A percentile compares a stretch with the other conserved stretches of the same genome.
Conservation (phyloP, 164 flowering plant species). For the Houttuynia cordata region DNA sequence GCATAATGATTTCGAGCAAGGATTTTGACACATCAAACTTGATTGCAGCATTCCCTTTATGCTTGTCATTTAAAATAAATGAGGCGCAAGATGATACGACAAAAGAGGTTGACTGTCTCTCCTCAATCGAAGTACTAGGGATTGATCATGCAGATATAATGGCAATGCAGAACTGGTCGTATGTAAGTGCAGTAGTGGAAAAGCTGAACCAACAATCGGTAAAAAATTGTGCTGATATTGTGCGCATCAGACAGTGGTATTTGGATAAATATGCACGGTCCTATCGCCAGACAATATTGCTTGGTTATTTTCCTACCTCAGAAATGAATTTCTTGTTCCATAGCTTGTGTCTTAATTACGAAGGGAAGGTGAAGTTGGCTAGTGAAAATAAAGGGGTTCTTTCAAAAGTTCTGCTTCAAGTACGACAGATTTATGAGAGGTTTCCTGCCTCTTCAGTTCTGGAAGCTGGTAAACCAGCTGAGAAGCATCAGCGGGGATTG, state of each 20-base stretch:
- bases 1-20: conserved; percentile 50
- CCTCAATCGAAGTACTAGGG: conserved; percentile 89
- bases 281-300: conserved; percentile 73
- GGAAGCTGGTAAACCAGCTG: no score
- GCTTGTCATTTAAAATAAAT: conserved; percentile 52
- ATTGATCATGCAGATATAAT: conserved; percentile 93
- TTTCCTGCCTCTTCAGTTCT: no score
- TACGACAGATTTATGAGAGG: no score
- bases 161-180: conserved; percentile 92
- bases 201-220: conserved; percentile 58
- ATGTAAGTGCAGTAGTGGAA: conserved; percentile 47
- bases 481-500: no score
- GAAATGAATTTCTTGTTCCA: conserved; percentile 72
- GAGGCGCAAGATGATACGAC: conserved; percentile 55
- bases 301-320: conserved; percentile 63
- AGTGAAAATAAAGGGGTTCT: conserved; percentile 73
- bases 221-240: conserved; percentile 68
- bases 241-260: conserved; percentile 89
- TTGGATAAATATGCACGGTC: conserved; percentile 62
- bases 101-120: conserved; percentile 79
- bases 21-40: conserved; percentile 83
- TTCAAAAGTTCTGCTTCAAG: conserved; percentile 62
- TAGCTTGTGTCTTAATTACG: conserved; percentile 49
- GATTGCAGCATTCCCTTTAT: conserved; percentile 81
- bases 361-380: conserved; percentile 72